A percentile compares a stretch with the other conserved stretches of the same genome.
Conservation (phyloP, 2,329 filamentous ascomycete genomes). For the Fusarium avenaceum region DNA sequence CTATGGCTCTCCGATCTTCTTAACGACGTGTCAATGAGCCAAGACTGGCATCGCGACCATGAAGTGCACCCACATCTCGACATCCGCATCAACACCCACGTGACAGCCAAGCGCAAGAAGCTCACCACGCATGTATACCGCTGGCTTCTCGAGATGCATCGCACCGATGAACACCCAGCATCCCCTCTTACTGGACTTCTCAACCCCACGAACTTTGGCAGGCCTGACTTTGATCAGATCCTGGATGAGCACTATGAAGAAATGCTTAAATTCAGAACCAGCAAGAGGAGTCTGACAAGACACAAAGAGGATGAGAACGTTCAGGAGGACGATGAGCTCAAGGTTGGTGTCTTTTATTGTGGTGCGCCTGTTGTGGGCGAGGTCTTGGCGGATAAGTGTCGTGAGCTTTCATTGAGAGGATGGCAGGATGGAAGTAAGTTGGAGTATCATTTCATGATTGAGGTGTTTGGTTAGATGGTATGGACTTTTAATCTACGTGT, state of each 20-base stretch:
- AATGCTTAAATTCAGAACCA: slow-evolving; percentile 57
- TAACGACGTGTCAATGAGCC: slow-evolving; percentile 60
- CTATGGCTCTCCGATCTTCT: slow-evolving; percentile 70
- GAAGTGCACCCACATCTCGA: slow-evolving; percentile 59
- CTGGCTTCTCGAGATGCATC: slow-evolving; percentile 69
- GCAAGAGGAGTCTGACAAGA: slow-evolving; percentile 13
- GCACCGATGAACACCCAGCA: slow-evolving; percentile 64
- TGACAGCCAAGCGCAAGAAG: slow-evolving; percentile 67
- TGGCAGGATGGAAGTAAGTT: slow-evolving; percentile 65
- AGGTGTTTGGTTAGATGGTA: slow-evolving; percentile 63
- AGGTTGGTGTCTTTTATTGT: slow-evolving; percentile 70
- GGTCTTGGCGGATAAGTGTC: slow-evolving; percentile 67
- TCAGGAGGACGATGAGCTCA: slow-evolving; percentile 55
- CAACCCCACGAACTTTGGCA: slow-evolving; percentile 66
- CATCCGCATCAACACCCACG: slow-evolving; percentile 68
- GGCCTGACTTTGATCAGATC: slow-evolving; percentile 67
- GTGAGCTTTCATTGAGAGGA: slow-evolving; percentile 63
- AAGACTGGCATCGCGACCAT: slow-evolving; percentile 56
- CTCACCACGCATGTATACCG: slow-evolving; percentile 68
- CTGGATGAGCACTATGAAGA: slow-evolving; percentile 67
- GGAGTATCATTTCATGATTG: slow-evolving; percentile 70
- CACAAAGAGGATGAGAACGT: slow-evolving; percentile 5
- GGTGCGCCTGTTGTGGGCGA: slow-evolving; percentile 68
- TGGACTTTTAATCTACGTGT: background rate
- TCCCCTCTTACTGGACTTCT: slow-evolving; percentile 67